Evolutionary conservation across 768 basidiomycete genomes (phyloP).

Genomic region (Nevesoporus exiguus): DNA sequence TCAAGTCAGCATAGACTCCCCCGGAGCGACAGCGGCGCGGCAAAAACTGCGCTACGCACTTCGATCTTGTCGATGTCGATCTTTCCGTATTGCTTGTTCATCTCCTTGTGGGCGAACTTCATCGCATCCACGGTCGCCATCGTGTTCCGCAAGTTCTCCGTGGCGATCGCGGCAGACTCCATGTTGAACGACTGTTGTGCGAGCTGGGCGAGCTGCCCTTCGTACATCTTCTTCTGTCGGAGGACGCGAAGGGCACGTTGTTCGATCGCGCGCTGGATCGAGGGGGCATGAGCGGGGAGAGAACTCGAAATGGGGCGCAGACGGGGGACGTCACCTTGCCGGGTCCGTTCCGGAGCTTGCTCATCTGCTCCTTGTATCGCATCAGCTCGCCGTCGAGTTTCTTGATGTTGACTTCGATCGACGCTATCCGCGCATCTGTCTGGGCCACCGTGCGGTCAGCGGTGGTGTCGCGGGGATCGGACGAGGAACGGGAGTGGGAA

Average conservation of each 20-base stretch:
- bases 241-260: constrained; percentile 90
- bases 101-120: constrained; percentile 93
- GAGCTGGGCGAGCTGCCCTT: constrained; percentile 84
- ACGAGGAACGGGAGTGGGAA: not conserved
- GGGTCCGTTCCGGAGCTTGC: constrained; percentile 87
- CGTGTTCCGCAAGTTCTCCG: constrained; percentile 97
- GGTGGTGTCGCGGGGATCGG: not conserved
- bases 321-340: constrained; percentile 66
- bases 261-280: constrained; percentile 76
- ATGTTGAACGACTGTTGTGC: constrained; percentile 97
- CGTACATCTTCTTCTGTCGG: constrained; percentile 96
- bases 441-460: constrained; percentile 31
- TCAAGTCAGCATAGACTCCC: not conserved
- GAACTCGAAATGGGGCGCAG: not conserved
- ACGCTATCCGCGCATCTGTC: constrained; percentile 85
- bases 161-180: constrained; percentile 92
- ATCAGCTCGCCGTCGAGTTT: constrained; percentile 93
- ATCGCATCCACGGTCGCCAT: constrained; percentile 99
- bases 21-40: too few species aligned
- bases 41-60: constrained; percentile 43
- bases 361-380: constrained; percentile 95
- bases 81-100: constrained; percentile 96
- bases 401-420: constrained; percentile 94
- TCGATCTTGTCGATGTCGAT: constrained; percentile 98
- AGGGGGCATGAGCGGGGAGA: not conserved